Base-by-base conservation (phyloP, 1,284 basidiomycete species). In the Apiotrichum porosum region DNA sequence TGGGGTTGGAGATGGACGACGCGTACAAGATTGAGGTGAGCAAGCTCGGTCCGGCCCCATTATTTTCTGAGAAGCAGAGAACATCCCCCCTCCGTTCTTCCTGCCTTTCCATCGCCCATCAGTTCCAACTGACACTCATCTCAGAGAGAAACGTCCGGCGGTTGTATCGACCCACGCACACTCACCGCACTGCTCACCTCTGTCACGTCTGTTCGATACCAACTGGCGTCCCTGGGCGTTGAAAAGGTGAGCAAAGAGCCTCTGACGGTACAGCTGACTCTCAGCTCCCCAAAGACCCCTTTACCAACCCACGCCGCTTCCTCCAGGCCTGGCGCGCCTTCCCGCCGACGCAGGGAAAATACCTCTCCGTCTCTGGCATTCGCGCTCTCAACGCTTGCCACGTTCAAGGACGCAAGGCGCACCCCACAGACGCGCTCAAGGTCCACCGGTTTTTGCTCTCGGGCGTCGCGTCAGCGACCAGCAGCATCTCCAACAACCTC, bases 1-100 rank as follows among this genome's bases (percentile, higher is more conserved):
- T 71, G 66, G 69, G 69, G 1, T 66, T 71, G 66, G 69, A 71
- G 49, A 54, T 59, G 38, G 66, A 69, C 42, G 67, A 68, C 33
- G 58, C 50, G 8, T 42, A 66, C 42, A 64, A 62, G 42, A 47
- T 71, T 5, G 69, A 68, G 57, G 68, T 69, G 47, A 49, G 65
- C 44, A n/a, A n/a, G n/a, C n/a, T n/a, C n/a, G n/a, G n/a, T n/a
- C n/a, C n/a, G n/a, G n/a, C n/a, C n/a, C n/a, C n/a, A n/a, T n/a
- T n/a, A n/a, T n/a, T n/a, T n/a, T n/a, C n/a, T n/a, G n/a, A n/a
- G n/a, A n/a, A n/a, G n/a, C n/a, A n/a, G n/a, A n/a, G n/a, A n/a
- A n/a, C n/a, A n/a, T n/a, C n/a, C n/a, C n/a, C n/a, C n/a, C n/a
- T n/a, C n/a, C n/a, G n/a, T n/a, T n/a, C n/a, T n/a, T n/a, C n/a